A percentile compares a stretch with the other conserved stretches of the same genome.
phyloP scores from a whole-genome alignment of 106 monocot genomes.

The Apostasia shenzhenica region DNA sequence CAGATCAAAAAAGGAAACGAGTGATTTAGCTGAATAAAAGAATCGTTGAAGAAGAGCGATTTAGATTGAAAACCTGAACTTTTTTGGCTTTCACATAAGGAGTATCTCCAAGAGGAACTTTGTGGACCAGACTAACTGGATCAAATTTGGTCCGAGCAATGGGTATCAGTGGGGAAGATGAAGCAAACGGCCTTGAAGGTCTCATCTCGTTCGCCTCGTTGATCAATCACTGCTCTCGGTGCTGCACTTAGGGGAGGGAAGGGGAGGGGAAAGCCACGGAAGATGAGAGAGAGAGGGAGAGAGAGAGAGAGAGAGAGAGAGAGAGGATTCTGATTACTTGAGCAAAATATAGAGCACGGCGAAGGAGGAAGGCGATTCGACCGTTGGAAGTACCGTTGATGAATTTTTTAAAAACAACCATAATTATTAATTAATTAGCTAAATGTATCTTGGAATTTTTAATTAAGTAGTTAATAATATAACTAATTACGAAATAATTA shows the following conservation, averaged over 20 bases:
- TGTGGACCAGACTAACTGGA: conserved; percentile 58
- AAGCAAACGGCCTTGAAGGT: conserved; percentile 39
- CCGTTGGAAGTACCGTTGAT: no score
- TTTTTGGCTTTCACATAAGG: conserved; percentile 85
- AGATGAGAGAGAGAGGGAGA: no score
- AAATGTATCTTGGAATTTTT: no score
- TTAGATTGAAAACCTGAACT: conserved; percentile 56
- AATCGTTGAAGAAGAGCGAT: neutral
- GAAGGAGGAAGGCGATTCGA: no score
- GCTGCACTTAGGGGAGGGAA: neutral
- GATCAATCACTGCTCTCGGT: conserved; percentile 4
- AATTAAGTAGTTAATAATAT: no score
- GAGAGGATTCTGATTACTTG: no score
- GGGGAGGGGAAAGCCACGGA: no score
- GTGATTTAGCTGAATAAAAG: neutral
- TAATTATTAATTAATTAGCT: no score
- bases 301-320: no score
- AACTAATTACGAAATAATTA: no score
- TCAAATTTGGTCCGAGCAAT: conserved; percentile 24
- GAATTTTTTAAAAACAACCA: no score
- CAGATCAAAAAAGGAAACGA: neutral
- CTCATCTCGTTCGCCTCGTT: conserved; percentile 7
- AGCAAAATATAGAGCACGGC: no score
- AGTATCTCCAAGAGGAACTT: conserved; percentile 83
- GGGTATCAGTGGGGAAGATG: conserved; percentile 64